Base-by-base conservation (phyloP, 495 filamentous ascomycete genomes). In the Antarctomyces pellizariae region DNA sequence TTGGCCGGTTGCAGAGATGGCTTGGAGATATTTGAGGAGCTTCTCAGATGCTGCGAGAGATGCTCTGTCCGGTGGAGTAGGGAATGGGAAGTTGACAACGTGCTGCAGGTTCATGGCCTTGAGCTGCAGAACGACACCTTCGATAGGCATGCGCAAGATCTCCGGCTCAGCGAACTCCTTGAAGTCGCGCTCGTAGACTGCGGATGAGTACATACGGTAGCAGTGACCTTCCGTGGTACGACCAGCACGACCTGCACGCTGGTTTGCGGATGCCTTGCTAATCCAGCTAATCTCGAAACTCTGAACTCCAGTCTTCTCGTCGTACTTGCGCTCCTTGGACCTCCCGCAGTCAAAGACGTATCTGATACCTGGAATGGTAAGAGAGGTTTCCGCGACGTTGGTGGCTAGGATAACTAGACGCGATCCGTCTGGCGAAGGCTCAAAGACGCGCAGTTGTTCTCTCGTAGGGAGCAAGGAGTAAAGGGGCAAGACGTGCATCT, bases 271-370 rank as follows among this genome's bases (percentile, higher is more conserved):
- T 10, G 89, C 89, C 52, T 99, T 95, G 54, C 82, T 92, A 35
- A 92, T 86, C 80, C 84, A 99, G 22, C 71, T 71, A 22, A 95
- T 62, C 42, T 92, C 76, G 41, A 92, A 99, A 38, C 70, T 91
- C 46, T 95, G 86, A 0, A 99, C 83, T 6, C 86, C 84, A 6
- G 75, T 93, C 12, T 59, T 49, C 8, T 63, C 54, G 38, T 95
- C 71, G 40, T 80, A 95, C 25, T 69, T 74, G 31, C 82, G 74
- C 43, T 92, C 82, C 46, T 99, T 99, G 2, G 75, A 67, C 21
- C 89, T 62, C 16, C 89, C 89, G 39, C 72, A 73, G 47, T 99
- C 89, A 35, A 99, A 91, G 9, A 99, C 89, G 41, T 93, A 99
- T 29, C 76, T 64, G 32, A 92, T 84, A 10, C 80, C 80, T 2